Base-by-base conservation (phyloP, 768 basidiomycete species). In the Scleroderma citrinum region DNA sequence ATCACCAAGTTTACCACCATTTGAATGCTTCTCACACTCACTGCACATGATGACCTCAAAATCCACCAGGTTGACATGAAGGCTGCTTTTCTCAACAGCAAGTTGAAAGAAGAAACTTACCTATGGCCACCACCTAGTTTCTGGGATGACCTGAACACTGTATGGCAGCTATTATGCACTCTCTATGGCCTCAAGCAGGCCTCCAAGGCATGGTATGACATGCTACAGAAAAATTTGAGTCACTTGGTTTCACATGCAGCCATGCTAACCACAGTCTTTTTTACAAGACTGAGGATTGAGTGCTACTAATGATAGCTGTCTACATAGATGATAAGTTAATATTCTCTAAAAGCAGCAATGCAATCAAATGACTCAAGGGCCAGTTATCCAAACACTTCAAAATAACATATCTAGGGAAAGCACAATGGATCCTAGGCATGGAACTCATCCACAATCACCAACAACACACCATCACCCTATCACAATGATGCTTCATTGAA, bases 31-130 rank as follows among this genome's bases (percentile, higher is more conserved):
- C 48, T 65, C 1, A 41, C 56, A 19, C 39, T 62, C 44, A 8
- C 48, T 4, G 23, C 44, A 8, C 32, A 47, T 2, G 21, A 36
- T 24, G 16, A 44, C 20, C 37, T 51, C 0, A 17, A 50, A 32
- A 40, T 69, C 3, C 55, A 61, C 21, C 50, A 52, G 1, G 62
- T 67, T 21, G 58, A 71, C 10, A 53, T 63, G 1, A 67, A 65
- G 29, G 59, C 53, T 10, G 59, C 64, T 1, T 66, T 62, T 30
- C 60, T 63, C 6, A 55, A 26, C 20, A 14, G 49, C 2, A 10
- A 54, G 37, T 45, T 69, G 1, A n/a, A n/a, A n/a, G 59, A 65
- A 19, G 55, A 60, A 8, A 59, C 68, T 3, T 68, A 63, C 46
- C 58, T 70, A 45, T 29, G 57, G 1, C 52, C 59, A 3, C 66